These are phyloP conservation scores for Encephalitozoon hellem DNA, from an alignment of 371 early-diverging fungal species.

Conservation along the genomic window DNA sequence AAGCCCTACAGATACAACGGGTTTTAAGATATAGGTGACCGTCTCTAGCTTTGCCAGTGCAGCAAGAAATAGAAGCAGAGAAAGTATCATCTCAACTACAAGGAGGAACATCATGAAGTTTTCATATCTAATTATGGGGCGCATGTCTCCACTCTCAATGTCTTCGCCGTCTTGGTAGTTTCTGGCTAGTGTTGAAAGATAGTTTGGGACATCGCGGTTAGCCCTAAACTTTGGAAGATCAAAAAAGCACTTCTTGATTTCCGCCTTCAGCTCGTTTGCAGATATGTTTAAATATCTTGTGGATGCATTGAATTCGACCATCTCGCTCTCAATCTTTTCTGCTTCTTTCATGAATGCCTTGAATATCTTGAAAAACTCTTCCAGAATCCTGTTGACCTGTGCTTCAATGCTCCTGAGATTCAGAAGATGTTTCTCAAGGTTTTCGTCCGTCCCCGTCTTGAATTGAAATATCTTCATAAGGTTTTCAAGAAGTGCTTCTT, in stretches of 20 bases:
- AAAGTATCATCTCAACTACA: neutral
- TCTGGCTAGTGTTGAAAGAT: neutral
- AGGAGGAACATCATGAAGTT: neutral
- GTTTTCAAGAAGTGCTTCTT: neutral
- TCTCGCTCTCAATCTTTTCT: slow-evolving; percentile 7
- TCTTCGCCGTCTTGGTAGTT: neutral
- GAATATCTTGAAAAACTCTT: slow-evolving; percentile 3
- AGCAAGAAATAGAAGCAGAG: neutral
- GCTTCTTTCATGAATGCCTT: slow-evolving; percentile 20
- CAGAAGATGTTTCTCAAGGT: neutral
- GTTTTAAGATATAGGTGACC: neutral
- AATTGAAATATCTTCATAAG: neutral
- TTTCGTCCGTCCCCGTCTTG: neutral
- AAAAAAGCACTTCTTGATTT: slow-evolving; percentile 23
- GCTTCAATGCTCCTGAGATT: neutral
- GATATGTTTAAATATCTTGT: slow-evolving; percentile 16
- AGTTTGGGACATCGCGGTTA: neutral
- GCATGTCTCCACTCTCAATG: neutral
- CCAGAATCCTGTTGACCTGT: neutral
- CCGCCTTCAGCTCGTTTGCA: neutral
- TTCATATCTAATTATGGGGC: neutral
- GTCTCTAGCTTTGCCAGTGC: neutral
- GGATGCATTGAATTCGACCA: slow-evolving; percentile 26
- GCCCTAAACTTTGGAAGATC: neutral
- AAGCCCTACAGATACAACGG: neutral